These are phyloP conservation scores for Bipolaris sorokiniana DNA, from an alignment of 2,329 filamentous ascomycete species.

Conservation along the genomic window DNA sequence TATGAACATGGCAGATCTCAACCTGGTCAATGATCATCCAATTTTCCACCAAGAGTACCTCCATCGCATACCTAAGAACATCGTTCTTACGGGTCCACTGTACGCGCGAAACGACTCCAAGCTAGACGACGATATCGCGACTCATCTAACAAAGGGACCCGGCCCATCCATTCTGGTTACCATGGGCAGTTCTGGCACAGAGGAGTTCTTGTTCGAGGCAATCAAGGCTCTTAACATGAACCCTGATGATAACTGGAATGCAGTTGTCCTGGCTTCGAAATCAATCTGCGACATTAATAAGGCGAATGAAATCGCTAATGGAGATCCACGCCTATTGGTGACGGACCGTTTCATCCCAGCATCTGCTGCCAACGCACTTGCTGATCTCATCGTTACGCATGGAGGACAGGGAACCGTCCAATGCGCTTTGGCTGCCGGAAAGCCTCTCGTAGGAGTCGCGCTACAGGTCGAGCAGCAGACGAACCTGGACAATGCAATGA, in stretches of 20 bases:
- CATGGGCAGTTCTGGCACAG: slow-evolving; percentile 42
- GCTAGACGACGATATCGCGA: slow-evolving; percentile 36
- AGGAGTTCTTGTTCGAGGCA: slow-evolving; percentile 41
- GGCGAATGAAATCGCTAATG: slow-evolving; percentile 29
- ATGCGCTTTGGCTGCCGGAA: slow-evolving; percentile 40
- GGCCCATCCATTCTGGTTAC: slow-evolving; percentile 38
- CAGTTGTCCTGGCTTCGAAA: slow-evolving; percentile 38
- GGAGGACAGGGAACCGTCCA: slow-evolving; percentile 44
- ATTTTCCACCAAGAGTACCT: slow-evolving; percentile 41
- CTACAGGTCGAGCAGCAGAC: slow-evolving; percentile 45
- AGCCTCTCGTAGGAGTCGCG: slow-evolving; percentile 41
- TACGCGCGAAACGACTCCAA: slow-evolving; percentile 30
- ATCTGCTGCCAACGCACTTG: slow-evolving; percentile 36
- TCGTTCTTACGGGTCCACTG: slow-evolving; percentile 39
- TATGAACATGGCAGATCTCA: slow-evolving; percentile 46
- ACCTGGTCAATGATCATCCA: slow-evolving; percentile 44
- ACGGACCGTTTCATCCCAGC: slow-evolving; percentile 43
- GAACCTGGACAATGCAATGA: slow-evolving; percentile 45
- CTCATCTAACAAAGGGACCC: slow-evolving; percentile 31
- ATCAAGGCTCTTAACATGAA: slow-evolving; percentile 37
- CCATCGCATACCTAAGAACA: slow-evolving; percentile 38
- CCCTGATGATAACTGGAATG: slow-evolving; percentile 38
- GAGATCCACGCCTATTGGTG: slow-evolving; percentile 36
- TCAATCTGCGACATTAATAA: slow-evolving; percentile 41
- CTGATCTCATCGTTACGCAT: slow-evolving; percentile 39